Conservation (phyloP, 73 alveolate species). For the Paramecium sexaurelia region DNA sequence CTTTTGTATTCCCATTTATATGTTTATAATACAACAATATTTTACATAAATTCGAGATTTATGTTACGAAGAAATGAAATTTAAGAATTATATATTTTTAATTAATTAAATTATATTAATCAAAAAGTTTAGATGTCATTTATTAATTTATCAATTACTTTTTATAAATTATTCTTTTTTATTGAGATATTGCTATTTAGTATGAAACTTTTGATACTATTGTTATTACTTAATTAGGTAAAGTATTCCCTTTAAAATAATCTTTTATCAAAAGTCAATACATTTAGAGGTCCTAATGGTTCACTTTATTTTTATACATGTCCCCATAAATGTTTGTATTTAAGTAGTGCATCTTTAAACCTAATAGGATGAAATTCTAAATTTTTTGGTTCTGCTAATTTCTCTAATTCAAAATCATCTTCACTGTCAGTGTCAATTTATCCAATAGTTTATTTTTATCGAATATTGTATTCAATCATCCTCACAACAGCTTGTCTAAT, state of each 20-base stretch:
- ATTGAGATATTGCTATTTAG: background rate
- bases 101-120: background rate
- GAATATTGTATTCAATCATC: constrained; percentile 1
- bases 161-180: background rate
- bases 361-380: background rate
- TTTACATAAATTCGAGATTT: too few species aligned
- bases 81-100: background rate
- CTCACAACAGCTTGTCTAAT: background rate
- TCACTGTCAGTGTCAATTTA: constrained; percentile 41
- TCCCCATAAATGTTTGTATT: constrained; percentile 18
- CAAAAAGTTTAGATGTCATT: constrained; percentile 13
- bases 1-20: too few species aligned
- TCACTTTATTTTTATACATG: constrained; percentile 25
- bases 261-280: background rate
- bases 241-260: background rate
- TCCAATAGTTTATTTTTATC: background rate
- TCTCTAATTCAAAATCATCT: constrained; percentile 41
- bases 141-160: constrained; percentile 28
- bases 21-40: too few species aligned
- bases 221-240: constrained; percentile 26
- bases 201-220: background rate
- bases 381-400: constrained; percentile 10
- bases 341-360: constrained; percentile 24
- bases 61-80: background rate
- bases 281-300: constrained; percentile 49